Percentiles rank a stretch among this genome's conserved stretches.
Conservation (phyloP, 2,329 filamentous ascomycete species). For the Colletotrichum tabaci region DNA sequence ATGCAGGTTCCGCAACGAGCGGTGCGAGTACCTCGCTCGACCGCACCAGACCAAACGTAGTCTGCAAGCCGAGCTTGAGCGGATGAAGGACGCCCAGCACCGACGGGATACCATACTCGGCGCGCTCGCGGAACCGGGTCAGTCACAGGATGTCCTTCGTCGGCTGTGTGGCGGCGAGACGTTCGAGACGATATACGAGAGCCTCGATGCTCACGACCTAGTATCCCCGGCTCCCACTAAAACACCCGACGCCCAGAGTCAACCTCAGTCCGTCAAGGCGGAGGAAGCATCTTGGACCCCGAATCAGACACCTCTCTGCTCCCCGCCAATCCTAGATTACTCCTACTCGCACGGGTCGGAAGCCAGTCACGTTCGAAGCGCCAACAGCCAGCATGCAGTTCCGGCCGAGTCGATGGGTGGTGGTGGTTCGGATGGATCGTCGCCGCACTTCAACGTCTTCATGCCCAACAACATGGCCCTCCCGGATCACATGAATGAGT, state of each 20-base stretch:
- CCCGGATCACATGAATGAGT: neutral
- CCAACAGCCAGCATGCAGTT: neutral
- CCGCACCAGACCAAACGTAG: slow-evolving; percentile 15
- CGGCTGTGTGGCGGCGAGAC: neutral
- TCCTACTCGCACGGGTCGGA: neutral
- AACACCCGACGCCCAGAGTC: neutral
- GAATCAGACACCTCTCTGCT: neutral
- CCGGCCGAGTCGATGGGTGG: neutral
- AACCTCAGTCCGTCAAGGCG: neutral
- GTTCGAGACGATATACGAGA: neutral
- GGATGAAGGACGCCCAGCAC: neutral
- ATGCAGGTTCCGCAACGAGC: neutral
- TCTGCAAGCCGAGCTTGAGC: neutral
- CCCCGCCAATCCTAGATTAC: neutral
- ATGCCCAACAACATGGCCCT: neutral
- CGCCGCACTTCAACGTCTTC: neutral
- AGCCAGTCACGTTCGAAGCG: neutral
- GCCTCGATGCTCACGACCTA: neutral
- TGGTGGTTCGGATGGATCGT: neutral
- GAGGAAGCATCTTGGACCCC: neutral
- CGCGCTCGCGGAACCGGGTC: neutral
- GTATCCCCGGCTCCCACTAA: neutral
- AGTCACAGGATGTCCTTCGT: neutral
- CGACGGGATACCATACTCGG: slow-evolving; percentile 5
- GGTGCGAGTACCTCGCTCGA: slow-evolving; percentile 26